Evolutionary conservation across 805 yeast species (phyloP), one percentile per base, ranked within the genome.

Genomic region (Pichia insulana): DNA sequence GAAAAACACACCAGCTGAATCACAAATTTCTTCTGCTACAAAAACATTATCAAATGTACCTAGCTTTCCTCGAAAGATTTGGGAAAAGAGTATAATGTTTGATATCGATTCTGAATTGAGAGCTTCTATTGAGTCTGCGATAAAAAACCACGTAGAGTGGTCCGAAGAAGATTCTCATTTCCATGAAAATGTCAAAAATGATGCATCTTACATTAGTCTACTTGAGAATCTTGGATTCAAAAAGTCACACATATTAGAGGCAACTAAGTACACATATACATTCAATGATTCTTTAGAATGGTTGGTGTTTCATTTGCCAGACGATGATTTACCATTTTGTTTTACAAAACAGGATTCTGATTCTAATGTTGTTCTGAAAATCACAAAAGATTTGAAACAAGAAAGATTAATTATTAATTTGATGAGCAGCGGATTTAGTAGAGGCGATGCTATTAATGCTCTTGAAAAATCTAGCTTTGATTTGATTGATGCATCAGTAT

Each of bases 291-390:
- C 81, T 0, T 59, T 83, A 34, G 85, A 80, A 47, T 83, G 92
- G 90, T 70, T 90, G 16, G 62, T 90, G 10, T 80, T 89, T 50
- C 92, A 90, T 54, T 75, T 90, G 3, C 97, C 97, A 0, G 97
- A 92, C 49, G 97, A 89, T 56, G 98, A 90, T 54, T 65, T 90
- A 27, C 98, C 98, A 0, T 50, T 63, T 0, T 65, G 69, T 37
- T 83, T 83, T 53, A 69, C 71, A 15, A 77, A 79, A 46, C 63
- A 74, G 33, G 69, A 71, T 18, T 70, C 70, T 36, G 87, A 80
- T 50, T 67, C 81, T 0, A 74, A 72, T 37, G 71, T 78, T 19
- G 69, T 73, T 41, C 66, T 83, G 34, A 83, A 73, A 46, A 62
- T 71, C 28, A 64, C 80, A 4, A 70, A 69, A 10, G 72, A 76